Base-by-base conservation (phyloP, 2,329 filamentous ascomycete species). In the Neofusicoccum parvum region DNA sequence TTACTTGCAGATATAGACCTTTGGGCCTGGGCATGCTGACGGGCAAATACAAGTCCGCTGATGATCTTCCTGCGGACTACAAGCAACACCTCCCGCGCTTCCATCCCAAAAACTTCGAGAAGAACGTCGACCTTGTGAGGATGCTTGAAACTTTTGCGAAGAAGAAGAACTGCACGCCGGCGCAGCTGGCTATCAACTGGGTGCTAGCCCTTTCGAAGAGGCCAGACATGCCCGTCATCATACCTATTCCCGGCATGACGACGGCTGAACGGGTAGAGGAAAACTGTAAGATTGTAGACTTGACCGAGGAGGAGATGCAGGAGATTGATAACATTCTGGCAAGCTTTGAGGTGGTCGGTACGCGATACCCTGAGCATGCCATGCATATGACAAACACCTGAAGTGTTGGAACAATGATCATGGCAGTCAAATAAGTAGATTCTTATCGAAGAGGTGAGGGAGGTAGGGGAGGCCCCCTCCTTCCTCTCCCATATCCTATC, bases 121-220 rank as follows among this genome's bases (percentile, higher is more conserved):
- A 84, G 71, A 92, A 92, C 74, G 70, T 91, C 17, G 80, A 87
- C 73, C 82, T 93, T 2, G 85, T 88, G 23, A 70, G 81, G 14
- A 81, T 86, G 60, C 79, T 92, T 12, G 80, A 87, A 71, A 78
- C 78, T 17, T 73, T 92, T 36, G 89, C 90, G 0, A 74, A 79
- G 69, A 80, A 80, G 69, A 91, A 90, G 67, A 78, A 75, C 0
- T 85, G 82, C 72, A 90, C 86, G 0, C 73, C 85, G 3, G 83
- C 84, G 1, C 89, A 92, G 78, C 79, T 92, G 32, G 89, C 89
- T n/a, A 79, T 92, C 62, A 83, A 82, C 62, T 93, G 90, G 89
- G 76, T 87, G 2, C 70, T 81, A 46, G 76, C 81, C 1, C 76
- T 87, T 46, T 83, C 81, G 43, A 78, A 76, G 58, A 79, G 79